Percentiles rank a stretch among this genome's conserved stretches.
Conservation (phyloP, 2,329 filamentous ascomycete species). For the Aureobasidium sp. region DNA sequence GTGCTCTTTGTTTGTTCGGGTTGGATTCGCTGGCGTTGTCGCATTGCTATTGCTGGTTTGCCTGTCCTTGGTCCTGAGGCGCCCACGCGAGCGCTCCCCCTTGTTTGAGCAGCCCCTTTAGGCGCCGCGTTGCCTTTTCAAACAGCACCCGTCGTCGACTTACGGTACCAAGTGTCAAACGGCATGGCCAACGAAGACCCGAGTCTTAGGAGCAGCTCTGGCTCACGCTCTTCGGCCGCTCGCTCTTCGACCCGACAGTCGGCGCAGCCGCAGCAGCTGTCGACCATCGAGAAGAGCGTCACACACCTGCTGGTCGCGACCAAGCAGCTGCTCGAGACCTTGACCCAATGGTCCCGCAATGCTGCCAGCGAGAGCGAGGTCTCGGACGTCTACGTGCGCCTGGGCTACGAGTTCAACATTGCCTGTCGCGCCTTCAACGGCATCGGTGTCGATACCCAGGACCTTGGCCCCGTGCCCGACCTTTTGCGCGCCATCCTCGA, state of each 20-base stretch:
- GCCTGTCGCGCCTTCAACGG: conserved; percentile 93
- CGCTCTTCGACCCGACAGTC: conserved; percentile 30
- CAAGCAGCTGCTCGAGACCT: conserved; percentile 92
- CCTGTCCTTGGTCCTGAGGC: neutral
- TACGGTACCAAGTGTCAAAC: neutral
- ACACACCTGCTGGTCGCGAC: conserved; percentile 96
- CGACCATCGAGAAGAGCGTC: conserved; percentile 98
- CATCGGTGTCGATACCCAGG: conserved; percentile 91
- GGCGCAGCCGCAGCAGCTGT: conserved; percentile 65
- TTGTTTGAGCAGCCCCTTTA: conserved; percentile 4
- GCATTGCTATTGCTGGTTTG: neutral
- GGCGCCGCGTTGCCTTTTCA: neutral
- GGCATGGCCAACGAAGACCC: conserved; percentile 31
- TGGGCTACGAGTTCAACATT: conserved; percentile 99
- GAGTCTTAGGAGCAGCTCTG: conserved; percentile 47
- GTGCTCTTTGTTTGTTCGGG: neutral
- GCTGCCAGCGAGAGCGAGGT: conserved; percentile 90
- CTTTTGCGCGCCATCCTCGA: conserved; percentile 84
- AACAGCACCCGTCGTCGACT: neutral
- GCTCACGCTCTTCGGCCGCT: conserved; percentile 46
- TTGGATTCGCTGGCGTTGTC: neutral
- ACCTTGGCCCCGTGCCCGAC: conserved; percentile 93
- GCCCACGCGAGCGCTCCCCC: neutral
- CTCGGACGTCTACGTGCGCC: conserved; percentile 92
- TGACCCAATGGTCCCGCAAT: conserved; percentile 94